Conservation (phyloP, 192 early-diverging fungal species). For the Entrophospora sp. region DNA sequence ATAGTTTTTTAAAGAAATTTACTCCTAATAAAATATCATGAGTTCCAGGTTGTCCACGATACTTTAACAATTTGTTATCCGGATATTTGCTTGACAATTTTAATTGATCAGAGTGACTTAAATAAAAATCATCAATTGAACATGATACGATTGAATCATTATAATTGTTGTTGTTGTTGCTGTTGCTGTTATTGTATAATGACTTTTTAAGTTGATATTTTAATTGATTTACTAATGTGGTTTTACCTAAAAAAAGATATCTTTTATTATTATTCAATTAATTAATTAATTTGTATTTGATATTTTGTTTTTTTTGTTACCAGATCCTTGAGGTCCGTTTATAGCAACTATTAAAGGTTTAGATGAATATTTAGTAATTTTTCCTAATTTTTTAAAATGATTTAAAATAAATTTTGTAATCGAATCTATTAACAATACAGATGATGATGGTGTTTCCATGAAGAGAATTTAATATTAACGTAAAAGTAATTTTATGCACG, state of each 20-base stretch:
- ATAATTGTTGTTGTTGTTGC: conserved; percentile 29
- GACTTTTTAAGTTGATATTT: conserved; percentile 44
- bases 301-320: conserved; percentile 21
- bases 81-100: conserved; percentile 31
- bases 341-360: conserved; percentile 64
- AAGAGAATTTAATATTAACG: too few relatives aligned
- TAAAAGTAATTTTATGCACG: too few relatives aligned
- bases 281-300: conserved; percentile 6
- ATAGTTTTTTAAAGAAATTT: conserved; percentile 40
- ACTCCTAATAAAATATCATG: conserved; percentile 69
- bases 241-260: neutral
- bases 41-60: conserved; percentile 83
- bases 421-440: too few relatives aligned
- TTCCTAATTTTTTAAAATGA: neutral
- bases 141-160: conserved; percentile 50
- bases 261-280: conserved; percentile 11
- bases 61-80: conserved; percentile 65
- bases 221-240: conserved; percentile 1
- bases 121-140: conserved; percentile 83
- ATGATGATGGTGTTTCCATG: too few relatives aligned
- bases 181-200: conserved; percentile 38
- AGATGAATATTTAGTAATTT: too few relatives aligned
- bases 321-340: conserved; percentile 74
- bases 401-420: neutral
- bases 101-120: conserved; percentile 58